Base-by-base conservation (phyloP, 306 rosid species). In the Casuarina equisetifolia region DNA sequence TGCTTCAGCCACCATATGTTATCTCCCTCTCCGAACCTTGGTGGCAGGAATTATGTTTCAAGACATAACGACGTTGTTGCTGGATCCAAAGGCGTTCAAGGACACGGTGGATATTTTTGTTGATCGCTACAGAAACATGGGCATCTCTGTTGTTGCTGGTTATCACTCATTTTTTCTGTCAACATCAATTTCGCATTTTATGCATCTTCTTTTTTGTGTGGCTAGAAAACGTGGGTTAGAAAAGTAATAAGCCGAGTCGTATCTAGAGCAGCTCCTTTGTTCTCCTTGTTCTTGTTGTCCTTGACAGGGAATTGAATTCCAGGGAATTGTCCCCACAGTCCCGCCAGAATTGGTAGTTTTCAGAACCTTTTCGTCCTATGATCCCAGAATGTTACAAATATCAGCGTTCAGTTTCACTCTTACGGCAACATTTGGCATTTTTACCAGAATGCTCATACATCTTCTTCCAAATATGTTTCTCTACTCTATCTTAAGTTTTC, bases 111-210 rank as follows among this genome's bases (percentile, higher is more conserved):
- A 95, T 86, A 95, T 95, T 82, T 95, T 95, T 85, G 97, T 95
- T 85, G 97, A 95, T 88, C 99, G 99, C 86, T 95, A 95, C 92
- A 89, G 97, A 86, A 84, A 88, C 90, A 92, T 88, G 99, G 91
- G 82, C 83, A 95, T 95, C 84, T 91, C 97, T 74, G 94, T 93
- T 82, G 99, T 95, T 79, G 97, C 99, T 44, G 99, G 99, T 95
- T 81, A 81, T 25, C 74, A 42, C 76, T 55, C 76, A 48, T 48
- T 3, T 48, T 48, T 45, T 4, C 40, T 4, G 32, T 25, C 32
- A 4, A 69, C 39, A 17, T 76, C 48, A 55, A 58, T 71, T 48
- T 59, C 70, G 11, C 70, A 4, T 12, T 32, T 4, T 79, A 4
- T 49, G 0, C 13, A n/a, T 35, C 20, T 5, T 57, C 8, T 20